Conservation (phyloP, 352 stramenopile species). For the Elongisporangium undulatum region DNA sequence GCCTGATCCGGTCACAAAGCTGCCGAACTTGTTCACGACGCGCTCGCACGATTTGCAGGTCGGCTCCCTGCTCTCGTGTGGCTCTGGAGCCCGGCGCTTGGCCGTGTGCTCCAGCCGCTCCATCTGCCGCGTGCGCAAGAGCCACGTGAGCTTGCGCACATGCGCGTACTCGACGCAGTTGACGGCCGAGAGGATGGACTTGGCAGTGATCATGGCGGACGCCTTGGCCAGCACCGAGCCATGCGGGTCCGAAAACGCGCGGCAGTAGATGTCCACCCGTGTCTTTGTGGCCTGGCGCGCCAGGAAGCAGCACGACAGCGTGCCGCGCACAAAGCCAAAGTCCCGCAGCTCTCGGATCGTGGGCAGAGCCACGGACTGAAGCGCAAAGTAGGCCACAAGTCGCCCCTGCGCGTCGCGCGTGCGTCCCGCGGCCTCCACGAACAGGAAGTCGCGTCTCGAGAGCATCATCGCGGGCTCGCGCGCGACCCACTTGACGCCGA, state of each 20-base stretch:
- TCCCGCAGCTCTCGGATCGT: slow-evolving; percentile 32
- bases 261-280: slow-evolving; percentile 35
- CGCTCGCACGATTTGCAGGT: slow-evolving; percentile 3
- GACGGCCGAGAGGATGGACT: slow-evolving; percentile 32
- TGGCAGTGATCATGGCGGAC: slow-evolving; percentile 31
- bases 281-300: slow-evolving; percentile 25
- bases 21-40: slow-evolving; percentile 3
- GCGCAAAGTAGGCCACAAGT: slow-evolving; percentile 37
- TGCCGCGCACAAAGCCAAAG: slow-evolving; percentile 33
- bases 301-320: slow-evolving; percentile 48
- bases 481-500: slow-evolving; percentile 14
- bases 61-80: not conserved
- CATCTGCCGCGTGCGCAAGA: slow-evolving; percentile 26
- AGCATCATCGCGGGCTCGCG: slow-evolving; percentile 8
- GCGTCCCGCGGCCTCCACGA: slow-evolving; percentile 38
- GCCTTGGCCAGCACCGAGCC: slow-evolving; percentile 40
- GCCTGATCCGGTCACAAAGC: slow-evolving; percentile 5
- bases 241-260: slow-evolving; percentile 41
- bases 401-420: slow-evolving; percentile 26
- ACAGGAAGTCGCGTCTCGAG: slow-evolving; percentile 36
- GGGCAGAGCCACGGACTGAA: slow-evolving; percentile 44
- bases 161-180: slow-evolving; percentile 44
- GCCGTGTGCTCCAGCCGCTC: slow-evolving; percentile 15
- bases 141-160: slow-evolving; percentile 54
- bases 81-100: not conserved